Evolutionary conservation across 768 basidiomycete genomes (phyloP).

Genomic region (Jaapia argillacea): DNA sequence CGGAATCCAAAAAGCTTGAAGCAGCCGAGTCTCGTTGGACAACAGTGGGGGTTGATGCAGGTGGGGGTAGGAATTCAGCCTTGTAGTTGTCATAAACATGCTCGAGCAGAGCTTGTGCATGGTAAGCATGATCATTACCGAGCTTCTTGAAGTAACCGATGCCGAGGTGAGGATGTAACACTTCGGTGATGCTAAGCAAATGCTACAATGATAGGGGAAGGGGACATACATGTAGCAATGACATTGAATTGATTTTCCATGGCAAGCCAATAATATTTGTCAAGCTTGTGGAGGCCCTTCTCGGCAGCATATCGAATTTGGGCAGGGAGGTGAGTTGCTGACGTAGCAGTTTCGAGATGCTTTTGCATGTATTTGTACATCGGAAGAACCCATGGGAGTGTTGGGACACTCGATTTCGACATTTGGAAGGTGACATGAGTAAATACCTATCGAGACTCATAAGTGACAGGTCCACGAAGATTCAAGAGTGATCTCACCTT

Average conservation of each 20-base stretch:
- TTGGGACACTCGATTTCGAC: slow-evolving; percentile 15
- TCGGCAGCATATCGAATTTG: slow-evolving; percentile 12
- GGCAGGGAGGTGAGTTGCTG: slow-evolving; percentile 1
- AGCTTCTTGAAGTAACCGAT: slow-evolving; percentile 14
- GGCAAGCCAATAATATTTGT: slow-evolving; percentile 16
- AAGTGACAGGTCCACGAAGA: background rate
- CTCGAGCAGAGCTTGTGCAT: slow-evolving; percentile 4
- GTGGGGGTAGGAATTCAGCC: background rate
- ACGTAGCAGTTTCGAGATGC: slow-evolving; percentile 8
- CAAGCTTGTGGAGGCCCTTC: slow-evolving; percentile 17
- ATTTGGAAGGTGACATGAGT: slow-evolving; percentile 19
- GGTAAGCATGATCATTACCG: background rate
- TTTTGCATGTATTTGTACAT: slow-evolving; percentile 18
- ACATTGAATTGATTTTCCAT: slow-evolving; percentile 15
- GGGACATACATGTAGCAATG: slow-evolving; percentile 19
- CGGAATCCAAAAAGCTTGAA: no score
- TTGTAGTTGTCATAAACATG: slow-evolving; percentile 7
- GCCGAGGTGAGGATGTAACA: slow-evolving; percentile 18
- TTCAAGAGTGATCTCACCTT: background rate
- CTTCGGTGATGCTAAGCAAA: slow-evolving; percentile 7
- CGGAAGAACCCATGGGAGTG: slow-evolving; percentile 22
- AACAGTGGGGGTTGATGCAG: background rate
- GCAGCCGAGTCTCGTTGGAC: no score
- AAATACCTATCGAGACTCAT: slow-evolving; percentile 15
- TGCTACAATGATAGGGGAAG: background rate